Base-by-base conservation (phyloP, 305 asterid genomes). In the Caryopteris hybrid region DNA sequence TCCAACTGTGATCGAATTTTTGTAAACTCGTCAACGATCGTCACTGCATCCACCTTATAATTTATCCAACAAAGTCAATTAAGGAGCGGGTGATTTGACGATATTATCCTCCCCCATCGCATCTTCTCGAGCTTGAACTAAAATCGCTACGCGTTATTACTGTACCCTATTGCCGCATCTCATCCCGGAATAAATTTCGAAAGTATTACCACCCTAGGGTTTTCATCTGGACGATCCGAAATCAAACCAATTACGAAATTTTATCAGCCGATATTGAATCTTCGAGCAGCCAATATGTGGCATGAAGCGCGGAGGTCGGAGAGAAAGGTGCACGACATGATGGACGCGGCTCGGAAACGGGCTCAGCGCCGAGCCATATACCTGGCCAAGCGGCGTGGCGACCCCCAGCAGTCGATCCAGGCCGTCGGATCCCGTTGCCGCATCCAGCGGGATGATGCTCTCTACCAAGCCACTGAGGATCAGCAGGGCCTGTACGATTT, bases 341-440 rank as follows among this genome's bases (percentile, higher is more conserved):
- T 94, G 99, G 99, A 94, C 79, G 99, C 99, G 16, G 96, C 97
- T 61, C 91, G 99, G 60, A 94, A 94, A 79, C 81, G 99, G 68
- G 99, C 99, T 13, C 99, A 94, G 84, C 87, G 99, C 18, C 91
- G 97, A n/a, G 97, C 97, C 65, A 69, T 94, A 39, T 94, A 79
- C 73, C 88, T 94, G 25, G 99, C 99, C 17, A 94, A 94, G 83
- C 83, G 99, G 68, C 97, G 99, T 51, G 99, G 99, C 48, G 97
- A 94, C 43, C 99, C 99, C 33, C 95, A 83, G 69, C 99, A 94
- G 76, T 89, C 93, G n/a, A 94, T 94, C 70, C 95, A 87, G 72
- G 96, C 95, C 62, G 80, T 76, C 33, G 99, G 97, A 52, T 75
- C 95, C 33, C 96, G 96, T 34, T 87, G 89, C 78, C 95, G 96